phyloP scores from a whole-genome alignment of 2,329 filamentous ascomycete genomes.

The Phialophora expanda region DNA sequence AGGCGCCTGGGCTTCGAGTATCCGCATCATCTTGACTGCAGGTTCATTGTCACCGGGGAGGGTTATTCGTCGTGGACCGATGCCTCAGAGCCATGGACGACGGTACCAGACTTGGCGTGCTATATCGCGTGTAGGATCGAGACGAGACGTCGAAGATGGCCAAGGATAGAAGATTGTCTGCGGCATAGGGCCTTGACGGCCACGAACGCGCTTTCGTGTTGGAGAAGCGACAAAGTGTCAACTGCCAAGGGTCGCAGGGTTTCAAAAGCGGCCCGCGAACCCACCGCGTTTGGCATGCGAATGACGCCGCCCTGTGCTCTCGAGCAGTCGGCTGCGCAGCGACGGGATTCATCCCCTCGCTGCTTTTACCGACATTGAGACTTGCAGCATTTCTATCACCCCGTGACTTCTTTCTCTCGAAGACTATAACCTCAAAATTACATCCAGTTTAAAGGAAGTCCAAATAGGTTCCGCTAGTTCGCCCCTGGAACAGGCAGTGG shows the following conservation, averaged over 20 bases:
- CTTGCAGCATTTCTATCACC: too few species aligned
- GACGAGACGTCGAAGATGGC: background rate
- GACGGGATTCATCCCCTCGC: too few species aligned
- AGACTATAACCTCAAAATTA: too few species aligned
- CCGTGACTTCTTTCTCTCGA: too few species aligned
- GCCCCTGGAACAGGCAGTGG: too few species aligned
- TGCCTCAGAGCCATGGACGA: conserved; percentile 3
- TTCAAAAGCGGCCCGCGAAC: too few species aligned
- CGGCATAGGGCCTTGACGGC: background rate
- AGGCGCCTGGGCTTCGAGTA: conserved; percentile 74
- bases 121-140: background rate
- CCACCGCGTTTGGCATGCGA: too few species aligned
- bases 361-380: too few species aligned
- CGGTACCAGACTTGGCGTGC: background rate
- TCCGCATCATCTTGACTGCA: conserved; percentile 56
- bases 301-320: too few species aligned
- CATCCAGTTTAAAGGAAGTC: too few species aligned
- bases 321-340: too few species aligned
- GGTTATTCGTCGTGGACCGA: background rate
- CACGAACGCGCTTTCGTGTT: background rate
- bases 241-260: background rate
- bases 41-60: conserved; percentile 16
- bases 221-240: background rate
- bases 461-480: too few species aligned
- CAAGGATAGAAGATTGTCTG: background rate